Percentiles rank a stretch among this genome's conserved stretches.
Conservation (phyloP, 768 basidiomycete species). For the Boletus bicolor region DNA sequence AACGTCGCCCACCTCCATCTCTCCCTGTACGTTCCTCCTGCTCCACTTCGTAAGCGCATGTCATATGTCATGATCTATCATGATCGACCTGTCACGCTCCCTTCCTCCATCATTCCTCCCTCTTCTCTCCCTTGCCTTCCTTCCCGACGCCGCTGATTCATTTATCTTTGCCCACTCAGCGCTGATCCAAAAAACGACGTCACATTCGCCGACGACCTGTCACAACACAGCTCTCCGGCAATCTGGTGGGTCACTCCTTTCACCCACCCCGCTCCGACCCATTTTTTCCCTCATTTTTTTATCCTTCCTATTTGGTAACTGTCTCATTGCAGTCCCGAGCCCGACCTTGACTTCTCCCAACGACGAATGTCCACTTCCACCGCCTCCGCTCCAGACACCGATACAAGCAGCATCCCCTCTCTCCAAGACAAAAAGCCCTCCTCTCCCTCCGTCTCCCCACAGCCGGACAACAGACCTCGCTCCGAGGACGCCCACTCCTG, state of each 20-base stretch:
- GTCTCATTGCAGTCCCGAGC: slow-evolving; percentile 34
- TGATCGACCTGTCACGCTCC: slow-evolving; percentile 27
- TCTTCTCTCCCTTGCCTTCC: neutral
- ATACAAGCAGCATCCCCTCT: slow-evolving; percentile 53
- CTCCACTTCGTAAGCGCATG: slow-evolving; percentile 21
- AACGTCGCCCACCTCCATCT: slow-evolving; percentile 63
- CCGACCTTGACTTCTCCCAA: slow-evolving; percentile 50
- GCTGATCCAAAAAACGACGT: slow-evolving; percentile 42
- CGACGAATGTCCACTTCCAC: slow-evolving; percentile 81
- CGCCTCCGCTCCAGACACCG: slow-evolving; percentile 61
- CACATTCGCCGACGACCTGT: slow-evolving; percentile 45
- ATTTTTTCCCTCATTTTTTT: slow-evolving; percentile 7
- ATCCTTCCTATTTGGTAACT: slow-evolving; percentile 8
- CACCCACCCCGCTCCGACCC: slow-evolving; percentile 15
- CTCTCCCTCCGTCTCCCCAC: slow-evolving; percentile 50
- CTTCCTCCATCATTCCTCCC: slow-evolving; percentile 10
- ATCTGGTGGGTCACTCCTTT: slow-evolving; percentile 40
- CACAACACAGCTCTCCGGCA: slow-evolving; percentile 44
- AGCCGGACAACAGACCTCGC: slow-evolving; percentile 46
- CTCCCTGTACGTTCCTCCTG: slow-evolving; percentile 45
- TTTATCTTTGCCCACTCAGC: slow-evolving; percentile 12
- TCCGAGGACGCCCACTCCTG: slow-evolving; percentile 26
- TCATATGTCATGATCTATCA: slow-evolving; percentile 32
- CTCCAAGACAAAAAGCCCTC: slow-evolving; percentile 57
- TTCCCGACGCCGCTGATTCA: slow-evolving; percentile 10